Evolutionary conservation across 148 eudicot species (phyloP).

Genomic region (Silene uniflora): DNA sequence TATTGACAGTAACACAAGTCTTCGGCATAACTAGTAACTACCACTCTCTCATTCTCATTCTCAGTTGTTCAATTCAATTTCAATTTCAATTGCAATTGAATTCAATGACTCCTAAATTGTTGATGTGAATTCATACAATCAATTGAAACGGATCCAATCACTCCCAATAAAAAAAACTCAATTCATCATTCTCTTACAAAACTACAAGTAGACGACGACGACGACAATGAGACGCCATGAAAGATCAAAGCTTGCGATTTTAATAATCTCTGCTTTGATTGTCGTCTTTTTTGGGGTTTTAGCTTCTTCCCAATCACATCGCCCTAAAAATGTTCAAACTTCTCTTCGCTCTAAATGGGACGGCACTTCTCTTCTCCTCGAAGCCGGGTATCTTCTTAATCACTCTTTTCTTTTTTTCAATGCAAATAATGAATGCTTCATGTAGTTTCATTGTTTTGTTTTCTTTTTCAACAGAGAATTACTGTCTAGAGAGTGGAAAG

Average conservation of each 20-base stretch:
- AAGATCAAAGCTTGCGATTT: conserved; percentile 47
- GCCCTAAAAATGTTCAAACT: conserved; percentile 85
- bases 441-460: neutral
- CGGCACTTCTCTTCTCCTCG: conserved; percentile 77
- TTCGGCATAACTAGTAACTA: too few relatives aligned
- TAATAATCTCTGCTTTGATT: conserved; percentile 28
- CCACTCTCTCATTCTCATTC: too few relatives aligned
- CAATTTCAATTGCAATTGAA: too few relatives aligned
- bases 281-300: conserved; percentile 37
- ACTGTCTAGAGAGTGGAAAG: conserved; percentile 83
- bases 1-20: too few relatives aligned
- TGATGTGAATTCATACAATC: neutral
- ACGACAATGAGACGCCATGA: conserved; percentile 13
- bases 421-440: neutral
- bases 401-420: neutral
- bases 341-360: conserved; percentile 90
- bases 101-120: neutral
- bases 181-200: neutral
- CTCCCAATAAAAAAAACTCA: neutral
- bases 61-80: too few relatives aligned
- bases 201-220: neutral
- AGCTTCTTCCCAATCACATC: conserved; percentile 46
- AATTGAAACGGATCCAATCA: neutral
- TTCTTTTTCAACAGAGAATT: conserved; percentile 55
- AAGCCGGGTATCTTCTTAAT: conserved; percentile 59